Base-by-base conservation (phyloP, 106 monocot genomes). In the Gastrodia elata region DNA sequence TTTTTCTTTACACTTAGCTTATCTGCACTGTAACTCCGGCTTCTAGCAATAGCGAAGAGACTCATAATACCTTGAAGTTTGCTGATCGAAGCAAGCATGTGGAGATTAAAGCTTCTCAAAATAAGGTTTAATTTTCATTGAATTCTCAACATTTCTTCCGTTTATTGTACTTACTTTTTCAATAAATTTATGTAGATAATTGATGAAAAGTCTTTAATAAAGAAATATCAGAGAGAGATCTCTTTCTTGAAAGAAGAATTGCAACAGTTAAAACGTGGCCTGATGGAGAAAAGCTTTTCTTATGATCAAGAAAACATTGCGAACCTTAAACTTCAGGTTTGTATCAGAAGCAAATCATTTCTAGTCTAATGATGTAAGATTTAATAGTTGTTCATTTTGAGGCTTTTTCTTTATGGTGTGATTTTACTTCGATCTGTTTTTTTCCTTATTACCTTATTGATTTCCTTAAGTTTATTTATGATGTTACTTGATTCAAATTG, bases 31-130 rank as follows among this genome's bases (percentile, higher is more conserved):
- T 98, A 28, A 93, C 97, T 3, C 97, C 97, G 58, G 93, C 97
- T 59, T 98, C 93, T 61, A 98, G 97, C 81, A 98, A 88, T 76
- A 90, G 79, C 71, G 93, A 98, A 76, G 97, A 98, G 82, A 98
- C 97, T 42, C 97, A 98, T 76, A 98, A 93, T 71, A 98, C 93
- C 48, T 73, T 98, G 58, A 98, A 98, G 65, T 98, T 98, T 93
- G 97, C 97, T 38, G 84, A 93, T 76, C 75, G 88, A 48, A 91
- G 97, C 83, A 98, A 98, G 64, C 84, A 98, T 75, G 88, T 98
- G 35, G 97, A 93, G 68, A 93, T 98, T 69, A 93, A 93, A 74
- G 97, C 93, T 76, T 84, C 90, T 83, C 93, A 86, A 71, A 98
- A 98, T 74, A 93, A 98, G 91, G 97, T 91, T 39, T 48, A n/a